Evolutionary conservation across 345 rosid genomes (phyloP).

Genomic region (Xanthoceras sorbifolium): DNA sequence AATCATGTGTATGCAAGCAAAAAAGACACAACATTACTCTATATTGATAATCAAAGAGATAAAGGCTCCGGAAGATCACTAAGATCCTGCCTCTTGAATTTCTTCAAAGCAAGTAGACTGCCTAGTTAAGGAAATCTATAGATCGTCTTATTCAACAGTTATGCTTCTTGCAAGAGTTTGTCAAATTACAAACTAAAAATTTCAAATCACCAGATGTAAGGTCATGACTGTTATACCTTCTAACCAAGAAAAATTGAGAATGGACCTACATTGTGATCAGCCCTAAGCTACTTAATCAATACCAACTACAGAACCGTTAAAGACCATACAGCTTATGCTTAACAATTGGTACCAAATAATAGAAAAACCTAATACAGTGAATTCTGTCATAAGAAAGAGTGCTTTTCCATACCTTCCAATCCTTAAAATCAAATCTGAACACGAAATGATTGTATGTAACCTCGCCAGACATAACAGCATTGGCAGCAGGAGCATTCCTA

Average conservation of each 20-base stretch:
- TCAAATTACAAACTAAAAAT: background rate
- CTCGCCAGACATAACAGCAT: conserved; percentile 54
- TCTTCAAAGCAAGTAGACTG: background rate
- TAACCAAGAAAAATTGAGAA: background rate
- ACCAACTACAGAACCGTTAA: background rate
- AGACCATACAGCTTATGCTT: background rate
- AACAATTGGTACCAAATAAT: background rate
- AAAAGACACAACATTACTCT: background rate
- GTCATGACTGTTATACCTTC: background rate
- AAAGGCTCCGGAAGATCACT: background rate
- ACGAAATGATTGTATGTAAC: conserved; percentile 76
- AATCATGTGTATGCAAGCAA: background rate
- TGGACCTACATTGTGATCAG: background rate
- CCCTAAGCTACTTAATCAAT: background rate
- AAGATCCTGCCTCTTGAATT: background rate
- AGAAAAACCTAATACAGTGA: background rate
- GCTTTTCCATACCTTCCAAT: conserved; percentile 72
- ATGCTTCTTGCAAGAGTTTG: background rate
- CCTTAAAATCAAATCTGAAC: conserved; percentile 82
- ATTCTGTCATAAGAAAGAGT: background rate
- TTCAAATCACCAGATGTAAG: background rate
- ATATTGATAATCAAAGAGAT: background rate
- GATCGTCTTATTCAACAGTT: background rate
- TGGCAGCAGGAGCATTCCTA: conserved; percentile 75
- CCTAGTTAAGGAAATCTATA: background rate